Conservation (phyloP, 2,329 filamentous ascomycete species). For the Epichloe gansuensis region DNA sequence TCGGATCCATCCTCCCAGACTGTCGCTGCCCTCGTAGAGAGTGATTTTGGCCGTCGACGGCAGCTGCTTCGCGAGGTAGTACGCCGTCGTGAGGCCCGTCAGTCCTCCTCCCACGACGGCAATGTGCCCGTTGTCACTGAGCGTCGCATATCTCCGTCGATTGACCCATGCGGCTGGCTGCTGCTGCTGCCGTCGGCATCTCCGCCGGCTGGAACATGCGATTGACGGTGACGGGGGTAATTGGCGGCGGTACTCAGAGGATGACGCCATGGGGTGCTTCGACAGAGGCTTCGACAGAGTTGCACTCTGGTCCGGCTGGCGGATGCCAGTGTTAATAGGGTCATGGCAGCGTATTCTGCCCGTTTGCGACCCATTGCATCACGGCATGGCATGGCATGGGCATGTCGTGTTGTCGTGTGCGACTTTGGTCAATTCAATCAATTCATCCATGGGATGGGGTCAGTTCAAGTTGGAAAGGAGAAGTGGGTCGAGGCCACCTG, state of each 20-base stretch:
- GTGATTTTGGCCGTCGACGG: conserved; percentile 56
- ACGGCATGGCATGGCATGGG: not conserved
- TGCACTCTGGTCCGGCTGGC: conserved; percentile 5
- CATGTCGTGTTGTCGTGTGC: not conserved
- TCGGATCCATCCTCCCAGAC: conserved; percentile 74
- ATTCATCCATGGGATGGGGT: not conserved
- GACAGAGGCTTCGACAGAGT: not conserved
- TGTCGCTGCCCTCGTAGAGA: conserved; percentile 60
- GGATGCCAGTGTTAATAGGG: conserved; percentile 15
- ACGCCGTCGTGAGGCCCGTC: conserved; percentile 67
- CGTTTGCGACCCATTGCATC: conserved; percentile 3
- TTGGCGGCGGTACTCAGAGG: not conserved
- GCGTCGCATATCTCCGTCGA: conserved; percentile 7
- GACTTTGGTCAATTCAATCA: not conserved
- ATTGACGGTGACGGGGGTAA: not conserved
- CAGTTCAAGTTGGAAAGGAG: not conserved
- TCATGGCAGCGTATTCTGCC: conserved; percentile 15
- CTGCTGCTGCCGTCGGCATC: conserved; percentile 3
- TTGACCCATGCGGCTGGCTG: conserved; percentile 4
- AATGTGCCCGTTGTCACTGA: conserved; percentile 26
- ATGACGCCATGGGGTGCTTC: not conserved
- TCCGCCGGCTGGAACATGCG: not conserved
- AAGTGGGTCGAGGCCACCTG: not conserved
- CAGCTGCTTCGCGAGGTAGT: conserved; percentile 61
- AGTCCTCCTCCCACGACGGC: conserved; percentile 73